A percentile compares a stretch with the other conserved stretches of the same genome.
Conservation (phyloP, 768 basidiomycete genomes). For the Podaxis pistillaris region DNA sequence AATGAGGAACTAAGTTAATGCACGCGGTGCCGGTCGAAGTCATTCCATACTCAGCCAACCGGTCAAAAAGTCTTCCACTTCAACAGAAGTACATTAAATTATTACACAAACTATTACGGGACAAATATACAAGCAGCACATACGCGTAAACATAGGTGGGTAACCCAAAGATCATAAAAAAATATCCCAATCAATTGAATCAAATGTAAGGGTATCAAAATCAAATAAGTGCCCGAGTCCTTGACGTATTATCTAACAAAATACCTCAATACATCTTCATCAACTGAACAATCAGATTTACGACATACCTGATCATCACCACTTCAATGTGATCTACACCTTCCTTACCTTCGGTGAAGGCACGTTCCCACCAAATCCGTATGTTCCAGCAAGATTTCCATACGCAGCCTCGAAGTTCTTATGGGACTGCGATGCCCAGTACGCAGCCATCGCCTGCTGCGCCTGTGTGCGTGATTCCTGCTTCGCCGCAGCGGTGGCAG, state of each 20-base stretch:
- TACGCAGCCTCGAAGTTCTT: slow-evolving; percentile 14
- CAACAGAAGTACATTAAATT: too few relatives aligned
- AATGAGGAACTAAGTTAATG: too few relatives aligned
- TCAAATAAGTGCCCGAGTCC: neutral
- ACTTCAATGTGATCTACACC: neutral
- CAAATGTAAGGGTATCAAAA: neutral
- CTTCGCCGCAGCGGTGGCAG: neutral
- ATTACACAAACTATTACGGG: neutral
- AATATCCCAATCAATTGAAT: neutral
- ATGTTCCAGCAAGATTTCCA: slow-evolving; percentile 1
- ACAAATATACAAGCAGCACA: neutral
- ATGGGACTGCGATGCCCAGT: slow-evolving; percentile 13
- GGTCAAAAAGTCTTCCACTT: too few relatives aligned
- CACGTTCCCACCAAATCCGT: slow-evolving; percentile 10
- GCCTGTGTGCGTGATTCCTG: neutral
- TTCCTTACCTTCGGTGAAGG: slow-evolving; percentile 7
- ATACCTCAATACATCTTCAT: neutral
- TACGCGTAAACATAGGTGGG: neutral
- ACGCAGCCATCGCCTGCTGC: slow-evolving; percentile 10
- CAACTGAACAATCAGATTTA: neutral
- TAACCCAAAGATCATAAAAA: neutral
- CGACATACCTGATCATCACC: neutral
- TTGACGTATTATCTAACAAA: neutral
- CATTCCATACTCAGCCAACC: too few relatives aligned
- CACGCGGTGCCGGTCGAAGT: too few relatives aligned